Evolutionary conservation across 2,329 filamentous ascomycete genomes (phyloP).

Genomic region (Botrytis deweyae): DNA sequence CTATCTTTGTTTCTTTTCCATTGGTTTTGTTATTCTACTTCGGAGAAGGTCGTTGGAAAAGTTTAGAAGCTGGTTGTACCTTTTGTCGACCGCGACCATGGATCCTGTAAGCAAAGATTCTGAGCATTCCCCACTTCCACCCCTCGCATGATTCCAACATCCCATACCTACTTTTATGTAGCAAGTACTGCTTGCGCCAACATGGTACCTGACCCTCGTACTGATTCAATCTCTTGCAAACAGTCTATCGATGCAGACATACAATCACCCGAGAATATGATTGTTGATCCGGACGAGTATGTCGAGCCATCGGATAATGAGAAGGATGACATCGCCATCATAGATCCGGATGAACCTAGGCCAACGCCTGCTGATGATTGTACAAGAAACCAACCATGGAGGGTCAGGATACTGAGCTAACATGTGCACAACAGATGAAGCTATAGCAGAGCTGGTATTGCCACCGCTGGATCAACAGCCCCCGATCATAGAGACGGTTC

Average conservation of each 20-base stretch:
- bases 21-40: neutral
- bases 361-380: slow-evolving; percentile 41
- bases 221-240: slow-evolving; percentile 1
- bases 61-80: slow-evolving; percentile 14
- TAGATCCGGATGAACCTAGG: slow-evolving; percentile 40
- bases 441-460: slow-evolving; percentile 80
- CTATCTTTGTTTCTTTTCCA: neutral
- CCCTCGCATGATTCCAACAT: slow-evolving; percentile 10
- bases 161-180: neutral
- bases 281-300: slow-evolving; percentile 37
- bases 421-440: slow-evolving; percentile 58
- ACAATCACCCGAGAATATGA: slow-evolving; percentile 39
- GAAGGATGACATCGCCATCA: slow-evolving; percentile 44
- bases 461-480: slow-evolving; percentile 72
- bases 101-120: slow-evolving; percentile 26
- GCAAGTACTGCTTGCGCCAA: slow-evolving; percentile 5
- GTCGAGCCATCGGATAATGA: slow-evolving; percentile 38
- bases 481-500: slow-evolving; percentile 71
- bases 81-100: slow-evolving; percentile 20
- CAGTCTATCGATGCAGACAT: slow-evolving; percentile 35
- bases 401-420: slow-evolving; percentile 27
- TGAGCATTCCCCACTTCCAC: slow-evolving; percentile 14
- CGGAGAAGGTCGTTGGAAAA: neutral
- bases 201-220: neutral
- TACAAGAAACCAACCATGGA: slow-evolving; percentile 31